Evolutionary conservation across 2,329 filamentous ascomycete genomes (phyloP).

Genomic region (Parafenestella ontariensis): DNA sequence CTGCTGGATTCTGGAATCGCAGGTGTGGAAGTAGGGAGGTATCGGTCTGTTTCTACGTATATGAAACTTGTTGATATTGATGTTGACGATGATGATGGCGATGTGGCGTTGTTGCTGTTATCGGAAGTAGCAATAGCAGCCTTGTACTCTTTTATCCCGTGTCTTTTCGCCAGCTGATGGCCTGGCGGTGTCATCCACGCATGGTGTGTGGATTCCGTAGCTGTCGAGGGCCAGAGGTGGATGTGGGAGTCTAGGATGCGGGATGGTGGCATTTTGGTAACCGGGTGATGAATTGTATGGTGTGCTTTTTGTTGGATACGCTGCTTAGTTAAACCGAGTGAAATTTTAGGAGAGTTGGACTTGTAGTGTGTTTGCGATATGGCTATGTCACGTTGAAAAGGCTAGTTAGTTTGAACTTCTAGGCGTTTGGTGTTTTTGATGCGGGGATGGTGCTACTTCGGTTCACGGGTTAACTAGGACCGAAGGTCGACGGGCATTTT

Average conservation of each 20-base stretch:
- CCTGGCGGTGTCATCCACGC: slow-evolving; percentile 69
- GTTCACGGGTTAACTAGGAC: slow-evolving; percentile 18
- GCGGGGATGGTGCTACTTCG: slow-evolving; percentile 8
- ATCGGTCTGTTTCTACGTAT: slow-evolving; percentile 81
- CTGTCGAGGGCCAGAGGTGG: slow-evolving; percentile 79
- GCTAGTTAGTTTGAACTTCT: not conserved
- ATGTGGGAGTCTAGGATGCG: slow-evolving; percentile 86
- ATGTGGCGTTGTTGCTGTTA: too few species aligned
- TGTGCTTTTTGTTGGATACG: too few species aligned
- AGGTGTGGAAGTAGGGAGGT: slow-evolving; percentile 25
- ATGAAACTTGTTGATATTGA: slow-evolving; percentile 73
- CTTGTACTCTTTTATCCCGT: too few species aligned
- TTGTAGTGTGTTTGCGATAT: not conserved
- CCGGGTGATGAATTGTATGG: too few species aligned
- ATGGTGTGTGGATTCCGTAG: slow-evolving; percentile 66
- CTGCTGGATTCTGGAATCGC: not conserved
- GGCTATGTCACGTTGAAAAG: too few species aligned
- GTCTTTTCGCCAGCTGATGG: slow-evolving; percentile 66
- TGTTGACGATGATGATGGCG: too few species aligned
- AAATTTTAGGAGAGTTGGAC: too few species aligned
- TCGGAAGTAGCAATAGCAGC: too few species aligned
- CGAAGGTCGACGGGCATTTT: not conserved
- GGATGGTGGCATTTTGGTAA: slow-evolving; percentile 27
- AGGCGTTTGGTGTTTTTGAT: not conserved
- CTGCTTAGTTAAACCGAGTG: too few species aligned